Base-by-base conservation (phyloP, 345 rosid species). In the Litchi chinensis region DNA sequence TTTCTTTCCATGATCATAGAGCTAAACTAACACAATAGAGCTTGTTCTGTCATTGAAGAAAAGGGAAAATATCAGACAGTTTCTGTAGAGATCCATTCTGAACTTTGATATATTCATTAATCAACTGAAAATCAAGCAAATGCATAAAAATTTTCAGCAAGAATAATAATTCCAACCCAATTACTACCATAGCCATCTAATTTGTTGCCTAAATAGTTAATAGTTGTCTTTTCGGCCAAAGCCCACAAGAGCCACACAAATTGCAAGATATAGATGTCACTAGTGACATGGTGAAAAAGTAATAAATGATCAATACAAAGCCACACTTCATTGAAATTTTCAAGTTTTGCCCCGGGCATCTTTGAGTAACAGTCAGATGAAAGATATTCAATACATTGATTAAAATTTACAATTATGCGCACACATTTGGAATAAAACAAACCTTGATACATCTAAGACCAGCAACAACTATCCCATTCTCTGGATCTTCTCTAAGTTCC, bases 401-500 rank as follows among this genome's bases (percentile, higher is more conserved):
- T 54, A 41, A 24, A 70, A 69, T 68, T 21, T 39, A 48, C 15
- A 63, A 64, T 16, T 50, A 19, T 13, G 15, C 10, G 32, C 7
- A 28, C 46, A 76, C 32, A 71, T 10, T 70, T 71, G 57, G 71
- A 46, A 83, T 72, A 76, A 75, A 71, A 79, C 28, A 71, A 75
- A 93, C 99, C 99, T 95, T 93, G 70, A 95, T 92, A 78, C 90
- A 87, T 83, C 95, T 88, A 82, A 93, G 86, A 66, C 97, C 99
- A 76, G 95, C 86, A 85, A 95, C 97, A 87, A 88, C 80, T 80
- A 95, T 91, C 76, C 99, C 99, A 70, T 91, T 84, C 80, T 89
- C 91, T 68, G 99, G 99, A 90, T 95, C 99, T 84, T 95, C 99
- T 83, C 99, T 89, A 68, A 95, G 98, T 86, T 95, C 99, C 86